A percentile compares a stretch with the other conserved stretches of the same genome.
phyloP scores from a whole-genome alignment of 441 rosid species.

The Eugenia klotzschiana region DNA sequence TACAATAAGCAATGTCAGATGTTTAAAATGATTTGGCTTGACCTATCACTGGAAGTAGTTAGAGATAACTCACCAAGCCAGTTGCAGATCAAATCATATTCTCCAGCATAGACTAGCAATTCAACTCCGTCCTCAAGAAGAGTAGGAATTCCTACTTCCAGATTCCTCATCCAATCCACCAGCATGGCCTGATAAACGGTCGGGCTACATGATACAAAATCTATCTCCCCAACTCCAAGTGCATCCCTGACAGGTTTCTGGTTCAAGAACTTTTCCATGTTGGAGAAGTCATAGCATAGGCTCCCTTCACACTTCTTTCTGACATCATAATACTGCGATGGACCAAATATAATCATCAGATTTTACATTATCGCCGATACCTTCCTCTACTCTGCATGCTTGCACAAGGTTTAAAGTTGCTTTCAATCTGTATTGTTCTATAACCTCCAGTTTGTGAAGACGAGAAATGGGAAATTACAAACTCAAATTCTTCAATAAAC shows the following conservation, averaged over 20 bases:
- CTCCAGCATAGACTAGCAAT: slow-evolving; percentile 1
- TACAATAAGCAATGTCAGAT: background rate
- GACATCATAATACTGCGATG: background rate
- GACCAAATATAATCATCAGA: background rate
- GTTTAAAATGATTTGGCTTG: background rate
- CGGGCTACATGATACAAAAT: background rate
- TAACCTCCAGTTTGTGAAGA: background rate
- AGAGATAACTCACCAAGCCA: background rate
- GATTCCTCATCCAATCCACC: background rate
- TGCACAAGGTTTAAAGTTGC: background rate
- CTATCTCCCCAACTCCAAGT: background rate
- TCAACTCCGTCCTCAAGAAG: background rate
- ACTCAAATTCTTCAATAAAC: background rate
- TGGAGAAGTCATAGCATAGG: slow-evolving; percentile 1
- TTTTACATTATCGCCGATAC: background rate
- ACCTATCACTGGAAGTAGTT: background rate
- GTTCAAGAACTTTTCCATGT: slow-evolving; percentile 1
- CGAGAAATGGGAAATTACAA: background rate
- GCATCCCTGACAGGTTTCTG: background rate
- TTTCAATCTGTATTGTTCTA: background rate
- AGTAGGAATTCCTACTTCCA: background rate
- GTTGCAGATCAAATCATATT: background rate
- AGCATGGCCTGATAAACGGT: slow-evolving; percentile 1
- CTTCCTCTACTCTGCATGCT: background rate
- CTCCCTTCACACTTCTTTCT: slow-evolving; percentile 1